A percentile compares a stretch with the other conserved stretches of the same genome.
These are phyloP conservation scores for Pseudozyma pruni DNA, from an alignment of 1,284 basidiomycete species.

Conservation along the genomic window DNA sequence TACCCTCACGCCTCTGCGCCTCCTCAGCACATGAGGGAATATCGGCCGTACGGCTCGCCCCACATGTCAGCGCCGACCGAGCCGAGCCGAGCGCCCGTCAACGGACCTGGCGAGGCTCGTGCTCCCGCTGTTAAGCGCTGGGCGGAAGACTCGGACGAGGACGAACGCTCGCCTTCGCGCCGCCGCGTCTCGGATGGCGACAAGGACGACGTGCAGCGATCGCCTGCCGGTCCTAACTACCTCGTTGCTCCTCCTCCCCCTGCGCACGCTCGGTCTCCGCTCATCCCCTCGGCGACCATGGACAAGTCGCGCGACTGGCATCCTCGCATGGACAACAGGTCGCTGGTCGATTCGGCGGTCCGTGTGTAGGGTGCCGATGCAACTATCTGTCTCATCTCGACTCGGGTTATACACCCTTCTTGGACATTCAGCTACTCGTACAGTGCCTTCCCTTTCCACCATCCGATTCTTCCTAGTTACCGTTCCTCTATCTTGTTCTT, in stretches of 20 bases:
- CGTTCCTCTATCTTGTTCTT: too few relatives aligned
- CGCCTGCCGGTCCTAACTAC: constrained; percentile 21
- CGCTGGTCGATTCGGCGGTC: constrained; percentile 29
- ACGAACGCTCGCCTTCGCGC: constrained; percentile 21
- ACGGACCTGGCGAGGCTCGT: constrained; percentile 6
- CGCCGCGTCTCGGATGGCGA: constrained; percentile 34
- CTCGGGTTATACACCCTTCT: too few relatives aligned
- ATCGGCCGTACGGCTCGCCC: constrained; percentile 10
- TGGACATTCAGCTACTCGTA: too few relatives aligned
- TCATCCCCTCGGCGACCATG: constrained; percentile 9
- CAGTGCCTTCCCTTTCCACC: too few relatives aligned
- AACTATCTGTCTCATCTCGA: too few relatives aligned
- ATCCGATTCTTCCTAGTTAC: too few relatives aligned
- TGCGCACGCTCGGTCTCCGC: constrained; percentile 9
- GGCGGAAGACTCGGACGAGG: constrained; percentile 29
- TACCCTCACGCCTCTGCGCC: constrained; percentile 1
- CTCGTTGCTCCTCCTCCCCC: constrained; percentile 13
- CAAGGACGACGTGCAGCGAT: constrained; percentile 24
- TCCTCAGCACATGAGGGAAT: constrained; percentile 1
- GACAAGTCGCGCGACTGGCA: constrained; percentile 39
- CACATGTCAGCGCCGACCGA: constrained; percentile 3
- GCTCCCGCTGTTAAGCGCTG: constrained; percentile 20
- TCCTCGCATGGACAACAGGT: constrained; percentile 30
- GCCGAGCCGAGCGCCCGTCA: neutral
- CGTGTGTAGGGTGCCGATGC: constrained; percentile 23